phyloP scores from a whole-genome alignment of 2,329 filamentous ascomycete species.

The Aureobasidium sp. region DNA sequence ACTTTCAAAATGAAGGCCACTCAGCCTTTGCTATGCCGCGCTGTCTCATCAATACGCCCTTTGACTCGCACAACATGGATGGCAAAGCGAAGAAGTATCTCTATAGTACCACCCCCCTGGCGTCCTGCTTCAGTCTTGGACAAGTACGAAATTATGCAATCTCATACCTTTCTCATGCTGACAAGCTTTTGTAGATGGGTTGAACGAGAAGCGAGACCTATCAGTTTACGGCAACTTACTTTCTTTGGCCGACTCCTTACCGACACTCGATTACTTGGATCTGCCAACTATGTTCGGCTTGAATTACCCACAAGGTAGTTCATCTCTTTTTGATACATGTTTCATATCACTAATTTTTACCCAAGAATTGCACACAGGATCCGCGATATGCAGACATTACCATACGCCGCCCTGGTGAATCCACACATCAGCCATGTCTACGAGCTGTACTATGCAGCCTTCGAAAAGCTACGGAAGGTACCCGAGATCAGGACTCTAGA shows the following conservation, averaged over 20 bases:
- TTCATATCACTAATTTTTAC: not conserved
- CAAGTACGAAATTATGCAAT: slow-evolving; percentile 39
- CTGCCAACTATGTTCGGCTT: slow-evolving; percentile 93
- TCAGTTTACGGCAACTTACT: slow-evolving; percentile 91
- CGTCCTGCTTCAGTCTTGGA: slow-evolving; percentile 52
- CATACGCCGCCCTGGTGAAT: slow-evolving; percentile 95
- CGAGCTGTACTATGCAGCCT: slow-evolving; percentile 94
- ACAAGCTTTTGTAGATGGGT: slow-evolving; percentile 63
- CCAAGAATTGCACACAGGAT: slow-evolving; percentile 80
- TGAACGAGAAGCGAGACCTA: slow-evolving; percentile 83
- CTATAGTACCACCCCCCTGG: slow-evolving; percentile 45
- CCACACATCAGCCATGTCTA: slow-evolving; percentile 90
- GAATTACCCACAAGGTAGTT: slow-evolving; percentile 76
- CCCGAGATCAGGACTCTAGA: slow-evolving; percentile 77
- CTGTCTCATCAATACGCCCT: not conserved
- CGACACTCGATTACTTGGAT: slow-evolving; percentile 80
- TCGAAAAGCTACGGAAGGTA: slow-evolving; percentile 79
- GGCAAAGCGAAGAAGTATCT: slow-evolving; percentile 3
- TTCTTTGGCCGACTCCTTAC: slow-evolving; percentile 94
- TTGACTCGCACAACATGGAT: slow-evolving; percentile 12
- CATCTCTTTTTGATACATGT: not conserved
- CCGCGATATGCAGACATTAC: slow-evolving; percentile 92
- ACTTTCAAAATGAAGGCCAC: slow-evolving; percentile 2
- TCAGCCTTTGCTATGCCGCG: slow-evolving; percentile 7
- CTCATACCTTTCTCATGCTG: slow-evolving; percentile 7